phyloP scores from a whole-genome alignment of 2,329 filamentous ascomycete species.

The Ascochyta viciae-villosae region DNA sequence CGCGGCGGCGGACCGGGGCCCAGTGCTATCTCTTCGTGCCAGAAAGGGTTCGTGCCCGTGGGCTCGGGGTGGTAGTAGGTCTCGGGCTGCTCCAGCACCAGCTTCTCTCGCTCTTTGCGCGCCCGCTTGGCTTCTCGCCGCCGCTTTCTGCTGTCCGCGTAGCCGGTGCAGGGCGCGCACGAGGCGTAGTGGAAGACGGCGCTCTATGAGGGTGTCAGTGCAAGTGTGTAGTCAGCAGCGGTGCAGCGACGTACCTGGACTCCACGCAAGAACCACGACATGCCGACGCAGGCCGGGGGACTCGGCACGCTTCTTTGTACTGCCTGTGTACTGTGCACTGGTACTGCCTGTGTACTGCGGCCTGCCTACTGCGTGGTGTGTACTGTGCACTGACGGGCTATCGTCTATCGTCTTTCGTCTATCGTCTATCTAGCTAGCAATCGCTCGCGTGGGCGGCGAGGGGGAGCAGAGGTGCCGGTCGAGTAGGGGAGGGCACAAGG shows the following conservation, averaged over 20 bases:
- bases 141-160: conserved; percentile 72
- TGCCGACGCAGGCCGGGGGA: conserved; percentile 19
- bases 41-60: conserved; percentile 87
- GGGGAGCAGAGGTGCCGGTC: conserved; percentile 2
- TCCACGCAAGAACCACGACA: conserved; percentile 54
- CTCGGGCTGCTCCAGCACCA: conserved; percentile 73
- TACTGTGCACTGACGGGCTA: no score
- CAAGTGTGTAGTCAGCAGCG: neutral
- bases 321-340: no score
- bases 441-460: conserved; percentile 7
- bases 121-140: conserved; percentile 74
- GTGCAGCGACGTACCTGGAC: conserved; percentile 54
- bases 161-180: conserved; percentile 79
- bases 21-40: conserved; percentile 84
- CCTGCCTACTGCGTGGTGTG: no score
- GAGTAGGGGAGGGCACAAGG: conserved; percentile 7
- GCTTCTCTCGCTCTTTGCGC: conserved; percentile 68
- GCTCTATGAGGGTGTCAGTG: conserved; percentile 56
- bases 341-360: no score
- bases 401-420: no score
- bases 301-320: no score
- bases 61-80: conserved; percentile 81
- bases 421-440: neutral
- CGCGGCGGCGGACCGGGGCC: conserved; percentile 76
- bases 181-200: conserved; percentile 79